A percentile compares a stretch with the other conserved stretches of the same genome.
These are phyloP conservation scores for Poa annua DNA, from an alignment of 176 grass and related monocot genomes.

Conservation along the genomic window DNA sequence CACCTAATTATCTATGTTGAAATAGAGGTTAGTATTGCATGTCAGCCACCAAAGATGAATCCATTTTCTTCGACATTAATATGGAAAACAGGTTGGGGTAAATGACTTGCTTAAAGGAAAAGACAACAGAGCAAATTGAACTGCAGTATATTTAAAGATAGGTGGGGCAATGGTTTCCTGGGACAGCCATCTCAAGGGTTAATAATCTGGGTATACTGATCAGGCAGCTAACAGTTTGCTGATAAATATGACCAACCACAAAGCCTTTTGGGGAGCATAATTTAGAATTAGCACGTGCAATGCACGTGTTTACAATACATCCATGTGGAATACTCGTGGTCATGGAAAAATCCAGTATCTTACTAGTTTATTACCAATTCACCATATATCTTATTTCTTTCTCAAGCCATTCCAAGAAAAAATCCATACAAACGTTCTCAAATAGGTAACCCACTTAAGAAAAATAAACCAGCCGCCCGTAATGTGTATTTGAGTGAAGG, in stretches of 20 bases:
- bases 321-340: too few species aligned
- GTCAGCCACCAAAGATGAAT: slow-evolving; percentile 14
- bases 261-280: slow-evolving; percentile 1
- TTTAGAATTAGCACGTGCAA: background rate
- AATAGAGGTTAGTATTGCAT: slow-evolving; percentile 3
- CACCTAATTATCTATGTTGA: background rate
- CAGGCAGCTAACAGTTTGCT: too few species aligned
- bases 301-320: too few species aligned
- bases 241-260: background rate
- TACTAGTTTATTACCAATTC: too few species aligned
- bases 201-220: background rate
- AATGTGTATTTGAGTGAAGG: too few species aligned
- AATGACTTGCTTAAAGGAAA: background rate
- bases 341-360: too few species aligned
- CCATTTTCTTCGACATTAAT: background rate
- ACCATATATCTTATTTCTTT: too few species aligned
- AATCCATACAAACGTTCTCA: too few species aligned
- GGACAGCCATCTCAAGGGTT: background rate
- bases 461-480: too few species aligned
- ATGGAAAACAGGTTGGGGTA: background rate
- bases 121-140: background rate
- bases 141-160: background rate
- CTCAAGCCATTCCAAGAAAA: too few species aligned
- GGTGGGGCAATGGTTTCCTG: background rate
- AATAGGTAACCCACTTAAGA: too few species aligned